These are phyloP conservation scores for Sicyos baderoa DNA, from an alignment of 306 rosid genomes.

Conservation along the genomic window DNA sequence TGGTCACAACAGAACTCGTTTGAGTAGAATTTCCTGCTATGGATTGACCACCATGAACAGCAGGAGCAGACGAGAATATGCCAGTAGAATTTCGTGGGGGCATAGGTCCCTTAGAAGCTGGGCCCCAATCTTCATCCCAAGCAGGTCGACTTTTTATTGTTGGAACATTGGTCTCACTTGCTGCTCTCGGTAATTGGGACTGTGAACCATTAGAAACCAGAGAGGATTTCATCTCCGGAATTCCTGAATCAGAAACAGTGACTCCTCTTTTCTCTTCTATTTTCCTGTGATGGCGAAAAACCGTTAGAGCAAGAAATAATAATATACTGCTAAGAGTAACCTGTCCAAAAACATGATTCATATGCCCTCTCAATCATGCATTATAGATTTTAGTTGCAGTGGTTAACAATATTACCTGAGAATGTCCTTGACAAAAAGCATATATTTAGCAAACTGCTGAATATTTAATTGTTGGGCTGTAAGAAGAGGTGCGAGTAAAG, in stretches of 20 bases:
- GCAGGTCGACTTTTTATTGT: slow-evolving; percentile 44
- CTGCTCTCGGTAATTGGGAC: slow-evolving; percentile 36
- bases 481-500: slow-evolving; percentile 68
- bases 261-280: slow-evolving; percentile 98
- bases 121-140: slow-evolving; percentile 98
- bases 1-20: slow-evolving; percentile 25
- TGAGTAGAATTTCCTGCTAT: slow-evolving; percentile 35
- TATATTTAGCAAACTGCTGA: slow-evolving; percentile 97
- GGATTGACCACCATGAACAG: slow-evolving; percentile 33
- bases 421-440: slow-evolving; percentile 95
- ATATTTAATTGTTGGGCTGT: slow-evolving; percentile 84
- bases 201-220: slow-evolving; percentile 44
- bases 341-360: slow-evolving; percentile 2
- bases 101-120: slow-evolving; percentile 28
- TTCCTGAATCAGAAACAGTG: slow-evolving; percentile 61
- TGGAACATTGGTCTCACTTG: slow-evolving; percentile 31
- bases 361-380: slow-evolving; percentile 5
- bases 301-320: background rate
- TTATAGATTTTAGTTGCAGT: background rate
- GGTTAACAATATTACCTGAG: slow-evolving; percentile 45
- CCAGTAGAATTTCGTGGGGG: slow-evolving; percentile 34
- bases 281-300: slow-evolving; percentile 42
- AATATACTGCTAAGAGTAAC: background rate
- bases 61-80: slow-evolving; percentile 25
- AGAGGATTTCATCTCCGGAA: slow-evolving; percentile 53